Evolutionary conservation across 2,329 filamentous ascomycete species (phyloP).

Genomic region (Phialophora tarda): DNA sequence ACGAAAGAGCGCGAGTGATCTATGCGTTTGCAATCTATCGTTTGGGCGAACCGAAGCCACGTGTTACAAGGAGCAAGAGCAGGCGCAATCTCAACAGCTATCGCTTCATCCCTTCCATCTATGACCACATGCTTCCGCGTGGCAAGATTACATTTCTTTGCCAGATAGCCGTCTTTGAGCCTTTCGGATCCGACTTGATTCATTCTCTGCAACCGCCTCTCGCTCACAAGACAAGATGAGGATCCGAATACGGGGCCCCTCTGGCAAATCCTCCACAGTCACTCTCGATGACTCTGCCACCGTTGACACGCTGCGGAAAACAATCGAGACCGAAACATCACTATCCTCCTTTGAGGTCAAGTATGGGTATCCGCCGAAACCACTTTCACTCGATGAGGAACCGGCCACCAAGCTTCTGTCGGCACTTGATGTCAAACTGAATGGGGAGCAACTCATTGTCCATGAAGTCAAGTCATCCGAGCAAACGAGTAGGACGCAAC

Average conservation of each 20-base stretch:
- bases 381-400: constrained; percentile 65
- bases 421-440: constrained; percentile 65
- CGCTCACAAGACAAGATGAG: constrained; percentile 59
- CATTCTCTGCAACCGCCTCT: not conserved
- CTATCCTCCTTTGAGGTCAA: constrained; percentile 75
- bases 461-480: constrained; percentile 52
- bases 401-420: constrained; percentile 57
- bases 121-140: constrained; percentile 20
- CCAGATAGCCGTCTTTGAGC: not conserved
- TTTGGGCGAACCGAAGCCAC: not conserved
- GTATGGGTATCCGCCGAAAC: constrained; percentile 80
- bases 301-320: constrained; percentile 48
- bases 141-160: constrained; percentile 7
- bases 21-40: not conserved
- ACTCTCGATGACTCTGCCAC: constrained; percentile 69
- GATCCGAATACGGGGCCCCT: constrained; percentile 75
- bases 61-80: not conserved
- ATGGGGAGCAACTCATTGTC: constrained; percentile 73
- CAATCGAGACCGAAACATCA: constrained; percentile 64
- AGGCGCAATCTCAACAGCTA: not conserved
- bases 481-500: constrained; percentile 8
- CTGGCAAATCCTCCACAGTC: constrained; percentile 69
- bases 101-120: constrained; percentile 18
- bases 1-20: not conserved
- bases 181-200: not conserved